Base-by-base conservation (phyloP, 1,284 basidiomycete species). In the Chalciporus piperatoides region DNA sequence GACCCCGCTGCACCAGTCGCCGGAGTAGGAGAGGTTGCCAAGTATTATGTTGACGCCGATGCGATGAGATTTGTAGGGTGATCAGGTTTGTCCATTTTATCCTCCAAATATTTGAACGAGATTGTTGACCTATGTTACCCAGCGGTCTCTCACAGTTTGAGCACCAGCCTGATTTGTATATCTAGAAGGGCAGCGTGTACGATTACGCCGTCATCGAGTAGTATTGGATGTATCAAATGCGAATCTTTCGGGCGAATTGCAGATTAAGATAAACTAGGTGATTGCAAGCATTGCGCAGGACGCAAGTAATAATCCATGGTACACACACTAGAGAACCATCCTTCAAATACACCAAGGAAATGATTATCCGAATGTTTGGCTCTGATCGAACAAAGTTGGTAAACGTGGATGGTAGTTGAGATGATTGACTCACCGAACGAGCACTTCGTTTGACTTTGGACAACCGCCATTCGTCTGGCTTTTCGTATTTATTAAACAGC, bases 391-490 rank as follows among this genome's bases (percentile, higher is more conserved):
- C 15, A 6, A 8, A 58, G 32, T 65, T 46, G 56, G 51, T 39
- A 33, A 48, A 53, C 10, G 56, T 56, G 38, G 36, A 28, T 49
- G 46, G 11, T 6, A 21, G 21, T 36, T 35, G 40, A 42, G 45
- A 36, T 45, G 51, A 14, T 19, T n/a, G 50, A 28, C 83, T 49
- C 71, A 86, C 84, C 56, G 90, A 91, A 56, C 91, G 81, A 35
- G 90, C 88, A 63, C 87, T 91, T 54, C 90, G 76, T 71, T 92
- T 92, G 74, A 92, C 78, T 65, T 92, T 92, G 6, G 90, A 92
- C 62, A 93, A 71, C 46, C 91, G 78, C 91, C 90, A 94, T 63
- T 92, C 91, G 71, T 93, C 90, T 41, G 89, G 84, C 63, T 92
- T 90, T 74, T 92, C 87, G 70, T 88, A 91, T 72, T 91, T 90